Evolutionary conservation across 345 rosid genomes (phyloP).

Genomic region (Ceriops tagal): DNA sequence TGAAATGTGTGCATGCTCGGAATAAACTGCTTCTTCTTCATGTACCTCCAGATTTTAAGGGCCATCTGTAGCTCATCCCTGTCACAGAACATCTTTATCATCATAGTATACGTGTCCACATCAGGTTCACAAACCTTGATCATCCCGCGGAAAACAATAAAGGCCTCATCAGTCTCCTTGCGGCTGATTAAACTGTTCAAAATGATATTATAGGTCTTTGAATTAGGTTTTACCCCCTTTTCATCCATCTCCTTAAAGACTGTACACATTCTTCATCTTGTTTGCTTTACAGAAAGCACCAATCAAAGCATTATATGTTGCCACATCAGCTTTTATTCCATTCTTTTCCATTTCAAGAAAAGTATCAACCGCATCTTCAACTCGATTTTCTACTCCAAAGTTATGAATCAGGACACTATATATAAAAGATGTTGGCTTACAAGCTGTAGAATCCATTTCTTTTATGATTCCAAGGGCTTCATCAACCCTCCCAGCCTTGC

Average conservation of each 20-base stretch:
- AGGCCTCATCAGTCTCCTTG: constrained; percentile 70
- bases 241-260: constrained; percentile 70
- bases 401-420: constrained; percentile 80
- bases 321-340: constrained; percentile 71
- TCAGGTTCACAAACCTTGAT: constrained; percentile 77
- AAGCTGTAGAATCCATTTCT: constrained; percentile 52
- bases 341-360: constrained; percentile 78
- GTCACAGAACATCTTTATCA: constrained; percentile 89
- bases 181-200: constrained; percentile 51
- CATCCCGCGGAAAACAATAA: constrained; percentile 66
- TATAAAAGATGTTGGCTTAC: constrained; percentile 69
- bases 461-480: constrained; percentile 70
- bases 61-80: constrained; percentile 55
- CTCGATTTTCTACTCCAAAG: constrained; percentile 66
- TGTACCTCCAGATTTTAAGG: constrained; percentile 72
- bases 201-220: constrained; percentile 73
- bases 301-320: constrained; percentile 67
- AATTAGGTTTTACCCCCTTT: constrained; percentile 58
- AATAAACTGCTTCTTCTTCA: constrained; percentile 61
- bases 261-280: constrained; percentile 57
- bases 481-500: constrained; percentile 87
- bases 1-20: constrained; percentile 87
- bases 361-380: constrained; percentile 73
- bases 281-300: constrained; percentile 75
- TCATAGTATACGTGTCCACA: constrained; percentile 84